Conservation (phyloP, 495 filamentous ascomycete genomes). For the Penicillium turbatum region DNA sequence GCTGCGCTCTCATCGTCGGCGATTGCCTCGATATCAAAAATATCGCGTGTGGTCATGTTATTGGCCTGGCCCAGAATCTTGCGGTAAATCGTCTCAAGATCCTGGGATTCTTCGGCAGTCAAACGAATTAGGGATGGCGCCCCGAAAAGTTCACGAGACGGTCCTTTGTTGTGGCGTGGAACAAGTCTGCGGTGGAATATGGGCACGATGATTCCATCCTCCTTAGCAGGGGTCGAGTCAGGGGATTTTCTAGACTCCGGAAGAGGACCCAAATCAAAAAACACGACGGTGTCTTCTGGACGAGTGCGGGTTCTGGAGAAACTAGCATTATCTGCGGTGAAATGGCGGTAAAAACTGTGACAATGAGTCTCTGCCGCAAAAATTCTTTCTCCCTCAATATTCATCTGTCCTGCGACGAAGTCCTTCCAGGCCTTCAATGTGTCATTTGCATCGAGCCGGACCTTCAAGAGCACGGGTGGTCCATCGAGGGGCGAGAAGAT, state of each 20-base stretch:
- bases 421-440: slow-evolving; percentile 72
- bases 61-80: slow-evolving; percentile 57
- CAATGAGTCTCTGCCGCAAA: slow-evolving; percentile 77
- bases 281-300: slow-evolving; percentile 56
- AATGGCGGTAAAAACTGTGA: slow-evolving; percentile 76
- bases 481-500: slow-evolving; percentile 67
- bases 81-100: slow-evolving; percentile 55
- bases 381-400: slow-evolving; percentile 51
- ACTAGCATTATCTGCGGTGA: slow-evolving; percentile 54
- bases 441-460: slow-evolving; percentile 84
- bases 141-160: slow-evolving; percentile 46
- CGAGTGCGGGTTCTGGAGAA: slow-evolving; percentile 64
- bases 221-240: slow-evolving; percentile 23
- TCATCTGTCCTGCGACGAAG: slow-evolving; percentile 64
- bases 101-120: slow-evolving; percentile 55
- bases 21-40: slow-evolving; percentile 50
- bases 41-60: slow-evolving; percentile 57
- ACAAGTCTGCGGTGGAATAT: slow-evolving; percentile 62
- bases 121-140: slow-evolving; percentile 58
- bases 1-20: slow-evolving; percentile 28
- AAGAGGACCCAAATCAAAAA: slow-evolving; percentile 75
- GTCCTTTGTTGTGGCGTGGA: slow-evolving; percentile 46
- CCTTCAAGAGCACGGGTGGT: slow-evolving; percentile 61
- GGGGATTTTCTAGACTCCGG: neutral
- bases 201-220: slow-evolving; percentile 72